phyloP scores from a whole-genome alignment of 257 asterid genomes.

The Perilla frutescens region DNA sequence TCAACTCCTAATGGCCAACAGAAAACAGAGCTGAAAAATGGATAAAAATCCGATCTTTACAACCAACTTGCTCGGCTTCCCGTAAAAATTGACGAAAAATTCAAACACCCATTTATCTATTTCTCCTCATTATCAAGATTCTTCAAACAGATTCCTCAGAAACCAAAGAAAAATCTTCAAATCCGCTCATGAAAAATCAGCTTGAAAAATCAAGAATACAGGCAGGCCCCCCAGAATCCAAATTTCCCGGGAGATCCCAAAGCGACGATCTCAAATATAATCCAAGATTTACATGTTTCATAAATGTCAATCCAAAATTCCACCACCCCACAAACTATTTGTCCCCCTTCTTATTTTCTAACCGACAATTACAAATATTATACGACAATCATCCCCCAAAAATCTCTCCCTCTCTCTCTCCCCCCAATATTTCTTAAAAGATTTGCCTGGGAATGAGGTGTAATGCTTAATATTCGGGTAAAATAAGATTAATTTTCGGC shows the following conservation, averaged over 20 bases:
- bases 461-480: conserved; percentile 42
- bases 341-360: conserved; percentile 1
- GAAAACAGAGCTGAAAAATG: conserved; percentile 34
- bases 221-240: conserved; percentile 40
- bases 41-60: conserved; percentile 31
- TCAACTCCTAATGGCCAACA: conserved; percentile 42
- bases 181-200: conserved; percentile 38
- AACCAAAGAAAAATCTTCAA: conserved; percentile 28
- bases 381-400: conserved; percentile 54
- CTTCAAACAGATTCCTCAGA: conserved; percentile 19
- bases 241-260: conserved; percentile 46
- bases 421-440: conserved; percentile 10
- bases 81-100: conserved; percentile 17
- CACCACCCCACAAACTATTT: conserved; percentile 30
- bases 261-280: conserved; percentile 33
- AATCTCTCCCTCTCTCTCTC: conserved; percentile 17
- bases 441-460: conserved; percentile 44
- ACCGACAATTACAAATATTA: conserved; percentile 27
- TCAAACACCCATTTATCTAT: conserved; percentile 35
- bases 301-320: conserved; percentile 34
- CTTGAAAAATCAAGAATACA: conserved; percentile 42
- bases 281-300: conserved; percentile 35
- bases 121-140: conserved; percentile 44
- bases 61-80: conserved; percentile 19
- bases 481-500: conserved; percentile 3